Evolutionary conservation across 1,284 basidiomycete genomes (phyloP).

Genomic region (Porodaedalea pini): DNA sequence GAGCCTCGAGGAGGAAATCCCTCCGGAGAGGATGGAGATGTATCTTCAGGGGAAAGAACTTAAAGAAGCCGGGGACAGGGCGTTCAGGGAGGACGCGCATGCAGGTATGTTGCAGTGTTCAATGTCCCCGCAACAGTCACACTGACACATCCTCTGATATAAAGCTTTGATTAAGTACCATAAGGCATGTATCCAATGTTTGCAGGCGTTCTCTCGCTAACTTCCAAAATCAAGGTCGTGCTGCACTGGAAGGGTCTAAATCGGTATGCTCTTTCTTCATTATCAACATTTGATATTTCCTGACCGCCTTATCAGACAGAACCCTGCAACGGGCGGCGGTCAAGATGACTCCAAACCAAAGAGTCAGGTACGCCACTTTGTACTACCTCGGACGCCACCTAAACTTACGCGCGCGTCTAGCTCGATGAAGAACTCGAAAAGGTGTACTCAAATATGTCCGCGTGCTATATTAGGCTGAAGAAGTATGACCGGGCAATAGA

Average conservation of each 20-base stretch:
- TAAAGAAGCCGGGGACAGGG: conserved; percentile 71
- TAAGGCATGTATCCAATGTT: conserved; percentile 46
- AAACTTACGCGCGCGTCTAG: conserved; percentile 34
- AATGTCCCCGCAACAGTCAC: background rate
- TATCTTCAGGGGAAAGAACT: conserved; percentile 58
- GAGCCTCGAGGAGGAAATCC: conserved; percentile 40
- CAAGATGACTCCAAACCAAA: conserved; percentile 28
- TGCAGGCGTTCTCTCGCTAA: background rate
- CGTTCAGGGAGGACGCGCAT: conserved; percentile 63
- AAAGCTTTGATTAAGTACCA: conserved; percentile 64
- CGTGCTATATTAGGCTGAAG: conserved; percentile 69
- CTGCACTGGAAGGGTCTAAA: conserved; percentile 69
- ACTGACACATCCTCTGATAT: background rate
- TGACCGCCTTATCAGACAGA: background rate
- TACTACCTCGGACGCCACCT: background rate
- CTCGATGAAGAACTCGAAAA: conserved; percentile 71
- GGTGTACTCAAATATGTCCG: conserved; percentile 77
- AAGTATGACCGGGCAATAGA: conserved; percentile 76
- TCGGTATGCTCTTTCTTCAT: conserved; percentile 45
- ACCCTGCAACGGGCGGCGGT: background rate
- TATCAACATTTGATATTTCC: background rate
- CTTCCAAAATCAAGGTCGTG: conserved; percentile 40
- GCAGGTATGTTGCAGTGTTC: conserved; percentile 45
- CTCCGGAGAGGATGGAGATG: conserved; percentile 4
- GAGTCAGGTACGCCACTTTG: conserved; percentile 33